These are phyloP conservation scores for Chaetoceros muelleri DNA, from an alignment of 108 stramenopile genomes.

Conservation along the genomic window DNA sequence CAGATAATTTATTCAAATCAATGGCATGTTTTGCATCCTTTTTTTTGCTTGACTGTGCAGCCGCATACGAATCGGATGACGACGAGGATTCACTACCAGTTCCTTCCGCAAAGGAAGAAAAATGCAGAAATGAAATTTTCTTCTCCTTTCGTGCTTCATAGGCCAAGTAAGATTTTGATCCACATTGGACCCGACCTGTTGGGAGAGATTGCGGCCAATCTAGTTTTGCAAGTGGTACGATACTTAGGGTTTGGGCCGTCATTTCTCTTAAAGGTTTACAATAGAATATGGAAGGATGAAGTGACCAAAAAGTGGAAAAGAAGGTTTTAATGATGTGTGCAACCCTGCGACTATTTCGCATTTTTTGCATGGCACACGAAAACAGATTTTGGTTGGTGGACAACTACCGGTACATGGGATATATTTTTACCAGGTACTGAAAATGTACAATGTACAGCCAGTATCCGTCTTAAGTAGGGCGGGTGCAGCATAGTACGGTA, in stretches of 20 bases:
- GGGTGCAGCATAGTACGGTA: too few relatives aligned
- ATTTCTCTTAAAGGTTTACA: too few relatives aligned
- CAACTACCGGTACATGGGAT: too few relatives aligned
- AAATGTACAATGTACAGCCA: too few relatives aligned
- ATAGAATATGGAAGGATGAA: too few relatives aligned
- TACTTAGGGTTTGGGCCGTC: neutral
- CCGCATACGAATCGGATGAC: neutral
- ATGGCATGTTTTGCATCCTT: neutral
- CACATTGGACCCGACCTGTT: slow-evolving; percentile 16
- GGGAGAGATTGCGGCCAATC: neutral
- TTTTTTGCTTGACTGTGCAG: neutral
- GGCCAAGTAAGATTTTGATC: slow-evolving; percentile 21
- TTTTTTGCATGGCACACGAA: too few relatives aligned
- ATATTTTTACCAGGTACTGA: too few relatives aligned
- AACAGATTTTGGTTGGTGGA: too few relatives aligned
- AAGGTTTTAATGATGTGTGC: too few relatives aligned
- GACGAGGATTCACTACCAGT: neutral
- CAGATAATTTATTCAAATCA: slow-evolving; percentile 42
- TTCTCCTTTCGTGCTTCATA: slow-evolving; percentile 24
- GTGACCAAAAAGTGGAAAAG: too few relatives aligned
- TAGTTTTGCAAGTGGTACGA: neutral
- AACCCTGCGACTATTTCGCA: too few relatives aligned
- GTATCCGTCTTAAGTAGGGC: too few relatives aligned
- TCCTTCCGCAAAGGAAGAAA: slow-evolving; percentile 13
- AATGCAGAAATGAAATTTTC: slow-evolving; percentile 19